Conservation (phyloP, 2,329 filamentous ascomycete genomes). For the Claviceps humidiphila region DNA sequence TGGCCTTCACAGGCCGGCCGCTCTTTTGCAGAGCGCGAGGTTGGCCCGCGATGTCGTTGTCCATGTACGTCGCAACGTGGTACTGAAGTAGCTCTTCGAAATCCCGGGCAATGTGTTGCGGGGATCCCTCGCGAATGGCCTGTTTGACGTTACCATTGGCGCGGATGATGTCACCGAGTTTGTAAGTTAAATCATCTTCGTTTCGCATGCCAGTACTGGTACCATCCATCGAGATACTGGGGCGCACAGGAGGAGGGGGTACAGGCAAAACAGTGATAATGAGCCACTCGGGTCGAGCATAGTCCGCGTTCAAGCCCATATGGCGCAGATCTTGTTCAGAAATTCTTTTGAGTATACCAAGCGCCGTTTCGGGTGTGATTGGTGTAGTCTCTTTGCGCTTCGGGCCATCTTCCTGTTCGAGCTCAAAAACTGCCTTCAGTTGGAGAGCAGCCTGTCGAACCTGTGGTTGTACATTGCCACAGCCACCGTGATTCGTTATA, state of each 20-base stretch:
- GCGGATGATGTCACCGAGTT: slow-evolving; percentile 94
- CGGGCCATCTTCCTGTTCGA: slow-evolving; percentile 49
- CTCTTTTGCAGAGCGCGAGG: slow-evolving; percentile 95
- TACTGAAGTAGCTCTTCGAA: slow-evolving; percentile 91
- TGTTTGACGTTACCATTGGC: slow-evolving; percentile 91
- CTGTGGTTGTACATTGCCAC: slow-evolving; percentile 79
- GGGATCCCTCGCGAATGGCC: slow-evolving; percentile 81
- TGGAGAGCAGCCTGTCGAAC: slow-evolving; percentile 80
- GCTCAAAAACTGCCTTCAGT: slow-evolving; percentile 63
- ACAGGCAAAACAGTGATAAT: slow-evolving; percentile 89
- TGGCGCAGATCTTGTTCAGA: slow-evolving; percentile 67
- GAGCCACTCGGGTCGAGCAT: slow-evolving; percentile 97
- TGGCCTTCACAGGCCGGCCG: slow-evolving; percentile 89
- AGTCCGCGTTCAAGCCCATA: slow-evolving; percentile 87
- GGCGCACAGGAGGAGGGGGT: slow-evolving; percentile 86
- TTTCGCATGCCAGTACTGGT: slow-evolving; percentile 84
- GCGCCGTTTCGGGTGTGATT: slow-evolving; percentile 72
- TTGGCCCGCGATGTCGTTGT: slow-evolving; percentile 95
- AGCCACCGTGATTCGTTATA: slow-evolving; percentile 63
- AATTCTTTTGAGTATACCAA: slow-evolving; percentile 79
- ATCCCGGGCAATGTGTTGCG: slow-evolving; percentile 79
- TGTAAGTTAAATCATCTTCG: slow-evolving; percentile 98
- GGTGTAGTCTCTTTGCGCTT: slow-evolving; percentile 65
- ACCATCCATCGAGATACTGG: slow-evolving; percentile 94
- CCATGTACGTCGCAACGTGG: slow-evolving; percentile 98